Percentiles rank a stretch among this genome's conserved stretches.
Conservation (phyloP, 1,284 basidiomycete genomes). For the Mycosarcoma mackinlayi region DNA sequence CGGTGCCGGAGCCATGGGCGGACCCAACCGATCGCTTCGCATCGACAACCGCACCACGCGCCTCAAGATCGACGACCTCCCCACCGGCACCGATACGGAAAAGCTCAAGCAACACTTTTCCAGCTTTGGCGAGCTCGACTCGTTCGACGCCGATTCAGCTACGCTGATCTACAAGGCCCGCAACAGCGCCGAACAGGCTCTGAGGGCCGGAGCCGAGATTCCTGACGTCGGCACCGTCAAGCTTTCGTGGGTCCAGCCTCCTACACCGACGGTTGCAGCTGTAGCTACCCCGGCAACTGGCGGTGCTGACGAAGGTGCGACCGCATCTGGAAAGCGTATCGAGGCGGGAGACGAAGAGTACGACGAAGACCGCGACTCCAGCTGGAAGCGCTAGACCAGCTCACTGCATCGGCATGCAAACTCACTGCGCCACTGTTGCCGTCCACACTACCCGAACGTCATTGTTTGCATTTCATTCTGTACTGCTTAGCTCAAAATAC, state of each 20-base stretch:
- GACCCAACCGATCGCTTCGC: conserved; percentile 74
- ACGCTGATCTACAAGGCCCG: conserved; percentile 57
- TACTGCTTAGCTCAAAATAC: background rate
- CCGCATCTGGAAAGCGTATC: background rate
- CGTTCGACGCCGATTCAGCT: conserved; percentile 33
- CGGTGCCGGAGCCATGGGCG: conserved; percentile 70
- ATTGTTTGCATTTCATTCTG: background rate
- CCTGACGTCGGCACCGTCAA: conserved; percentile 58
- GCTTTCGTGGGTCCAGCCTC: conserved; percentile 58
- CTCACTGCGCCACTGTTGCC: too few species aligned
- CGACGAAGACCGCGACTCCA: conserved; percentile 54
- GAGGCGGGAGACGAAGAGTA: conserved; percentile 34
- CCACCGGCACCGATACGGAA: conserved; percentile 70
- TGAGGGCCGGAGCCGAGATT: conserved; percentile 56
- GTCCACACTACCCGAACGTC: too few species aligned
- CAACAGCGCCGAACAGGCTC: conserved; percentile 54
- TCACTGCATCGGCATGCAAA: background rate
- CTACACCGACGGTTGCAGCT: conserved; percentile 5
- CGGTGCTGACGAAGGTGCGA: conserved; percentile 1
- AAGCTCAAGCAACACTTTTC: conserved; percentile 80
- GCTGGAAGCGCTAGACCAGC: conserved; percentile 52
- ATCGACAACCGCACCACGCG: conserved; percentile 90
- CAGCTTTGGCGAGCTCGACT: conserved; percentile 53
- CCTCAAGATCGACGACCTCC: conserved; percentile 78
- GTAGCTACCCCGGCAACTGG: background rate